Evolutionary conservation across 371 early-diverging fungal species (phyloP).

Genomic region (Mucor circinelloides): DNA sequence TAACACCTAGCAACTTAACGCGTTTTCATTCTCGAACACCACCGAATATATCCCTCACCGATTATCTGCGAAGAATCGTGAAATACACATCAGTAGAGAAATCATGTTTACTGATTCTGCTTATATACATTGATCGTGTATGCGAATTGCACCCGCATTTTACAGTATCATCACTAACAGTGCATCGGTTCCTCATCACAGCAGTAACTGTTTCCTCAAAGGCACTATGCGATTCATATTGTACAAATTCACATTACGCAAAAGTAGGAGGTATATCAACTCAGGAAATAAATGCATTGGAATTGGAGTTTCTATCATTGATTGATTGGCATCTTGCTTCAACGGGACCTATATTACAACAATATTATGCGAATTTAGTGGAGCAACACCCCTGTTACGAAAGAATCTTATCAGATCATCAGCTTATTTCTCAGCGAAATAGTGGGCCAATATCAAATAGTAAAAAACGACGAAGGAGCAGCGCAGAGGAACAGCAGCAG

Average conservation of each 20-base stretch:
- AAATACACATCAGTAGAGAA: conserved; percentile 92
- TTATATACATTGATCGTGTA: conserved; percentile 94
- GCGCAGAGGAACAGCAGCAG: conserved; percentile 8
- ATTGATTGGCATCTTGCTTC: conserved; percentile 90
- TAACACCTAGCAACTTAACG: conserved; percentile 80
- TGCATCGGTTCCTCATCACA: conserved; percentile 94
- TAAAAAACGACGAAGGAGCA: conserved; percentile 31
- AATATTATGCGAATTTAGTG: conserved; percentile 84
- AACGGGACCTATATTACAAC: conserved; percentile 76
- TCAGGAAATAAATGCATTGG: conserved; percentile 93
- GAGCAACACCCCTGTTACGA: conserved; percentile 66
- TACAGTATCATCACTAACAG: conserved; percentile 91
- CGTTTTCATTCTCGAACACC: conserved; percentile 96
- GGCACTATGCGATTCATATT: conserved; percentile 83
- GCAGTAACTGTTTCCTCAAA: conserved; percentile 91
- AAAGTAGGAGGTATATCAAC: conserved; percentile 94
- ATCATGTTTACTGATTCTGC: conserved; percentile 79
- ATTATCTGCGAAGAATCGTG: conserved; percentile 83
- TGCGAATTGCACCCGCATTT: conserved; percentile 79
- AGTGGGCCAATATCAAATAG: not conserved
- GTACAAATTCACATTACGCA: conserved; percentile 88
- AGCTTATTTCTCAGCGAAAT: not conserved
- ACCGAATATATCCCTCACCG: conserved; percentile 83
- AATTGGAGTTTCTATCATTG: conserved; percentile 86
- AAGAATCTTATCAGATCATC: conserved; percentile 10